Evolutionary conservation across 2,329 filamentous ascomycete species (phyloP), one percentile per base, ranked within the genome.

Genomic region (Trichoderma sp.): DNA sequence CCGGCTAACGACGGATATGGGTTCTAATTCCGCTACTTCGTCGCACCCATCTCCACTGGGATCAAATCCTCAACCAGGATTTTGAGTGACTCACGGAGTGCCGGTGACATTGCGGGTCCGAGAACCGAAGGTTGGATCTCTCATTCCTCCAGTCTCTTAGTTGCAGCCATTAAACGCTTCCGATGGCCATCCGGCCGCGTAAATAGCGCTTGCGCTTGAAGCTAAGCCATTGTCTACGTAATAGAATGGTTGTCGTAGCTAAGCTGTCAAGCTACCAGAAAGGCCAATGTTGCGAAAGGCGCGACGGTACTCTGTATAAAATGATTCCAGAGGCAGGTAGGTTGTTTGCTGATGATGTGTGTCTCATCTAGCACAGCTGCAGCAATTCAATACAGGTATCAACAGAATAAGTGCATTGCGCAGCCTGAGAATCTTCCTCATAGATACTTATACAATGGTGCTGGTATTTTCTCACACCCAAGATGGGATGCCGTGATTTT

Each of bases 71-170:
- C 25, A 39, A 35, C 48, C n/a, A 42, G 35, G 34, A 32, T 22
- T 64, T 37, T 13, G 25, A 52, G 60, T 64, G 60, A 64, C 50
- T 45, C 59, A 63, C 42, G 34, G 32, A 64, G 12, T 39, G 48
- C 60, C 48, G 60, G 60, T 53, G 32, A 15, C 45, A 64, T 29
- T 63, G 48, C 60, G 48, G 48, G 25, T 10, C 60, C 60, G 60
- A 64, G 35, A 22, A 34, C 32, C 60, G 34, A 64, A 54, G 50
- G 25, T 64, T 42, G 25, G 34, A 22, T 25, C 37, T 32, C n/a
- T 25, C 5, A 9, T 4, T 17, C 32, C 17, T 10, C 32, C 34
- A 9, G 15, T 27, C 17, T 37, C 48, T 37, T 22, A 42, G n/a
- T 19, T n/a, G 60, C 59, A 53, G 13, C 35, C 60, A 34, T 32